A percentile compares a stretch with the other conserved stretches of the same genome.
Evolutionary conservation across 257 asterid species (phyloP).

Genomic region (Oldenlandia corymbosa): DNA sequence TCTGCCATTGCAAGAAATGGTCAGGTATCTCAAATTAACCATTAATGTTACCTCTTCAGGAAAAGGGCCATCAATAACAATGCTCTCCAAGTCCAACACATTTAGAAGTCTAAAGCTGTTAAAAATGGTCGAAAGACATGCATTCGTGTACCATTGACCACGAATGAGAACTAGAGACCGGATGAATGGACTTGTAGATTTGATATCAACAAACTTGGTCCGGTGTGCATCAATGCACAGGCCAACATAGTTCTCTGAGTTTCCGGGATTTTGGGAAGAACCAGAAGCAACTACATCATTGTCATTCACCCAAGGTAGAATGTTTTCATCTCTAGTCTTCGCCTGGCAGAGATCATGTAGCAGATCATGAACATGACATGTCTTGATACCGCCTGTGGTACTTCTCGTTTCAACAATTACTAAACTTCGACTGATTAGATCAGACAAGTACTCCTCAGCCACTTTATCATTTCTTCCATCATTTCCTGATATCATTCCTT

Average conservation of each 20-base stretch:
- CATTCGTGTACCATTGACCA: too few species aligned
- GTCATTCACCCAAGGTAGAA: background rate
- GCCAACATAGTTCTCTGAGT: background rate
- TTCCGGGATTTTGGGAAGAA: background rate
- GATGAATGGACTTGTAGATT: background rate
- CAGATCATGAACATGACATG: conserved; percentile 4
- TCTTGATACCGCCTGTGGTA: conserved; percentile 1
- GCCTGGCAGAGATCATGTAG: conserved; percentile 1
- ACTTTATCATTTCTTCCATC: background rate
- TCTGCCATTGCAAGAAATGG: background rate
- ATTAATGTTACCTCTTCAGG: conserved; percentile 4
- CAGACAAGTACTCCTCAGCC: conserved; percentile 1
- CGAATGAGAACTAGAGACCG: too few species aligned
- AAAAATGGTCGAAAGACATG: background rate
- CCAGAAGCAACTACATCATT: background rate
- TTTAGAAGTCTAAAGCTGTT: conserved; percentile 7
- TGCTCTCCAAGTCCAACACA: conserved; percentile 13
- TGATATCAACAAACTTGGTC: background rate
- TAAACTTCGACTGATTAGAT: background rate
- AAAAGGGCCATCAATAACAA: background rate
- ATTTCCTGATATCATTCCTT: background rate
- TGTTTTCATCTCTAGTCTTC: background rate
- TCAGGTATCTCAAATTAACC: conserved; percentile 11
- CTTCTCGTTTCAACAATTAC: conserved; percentile 2
- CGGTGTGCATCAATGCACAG: conserved; percentile 7